Percentiles rank a stretch among this genome's conserved stretches.
These are phyloP conservation scores for Chaetomiaceae sp. DNA, from an alignment of 2,329 filamentous ascomycete genomes.

Conservation along the genomic window DNA sequence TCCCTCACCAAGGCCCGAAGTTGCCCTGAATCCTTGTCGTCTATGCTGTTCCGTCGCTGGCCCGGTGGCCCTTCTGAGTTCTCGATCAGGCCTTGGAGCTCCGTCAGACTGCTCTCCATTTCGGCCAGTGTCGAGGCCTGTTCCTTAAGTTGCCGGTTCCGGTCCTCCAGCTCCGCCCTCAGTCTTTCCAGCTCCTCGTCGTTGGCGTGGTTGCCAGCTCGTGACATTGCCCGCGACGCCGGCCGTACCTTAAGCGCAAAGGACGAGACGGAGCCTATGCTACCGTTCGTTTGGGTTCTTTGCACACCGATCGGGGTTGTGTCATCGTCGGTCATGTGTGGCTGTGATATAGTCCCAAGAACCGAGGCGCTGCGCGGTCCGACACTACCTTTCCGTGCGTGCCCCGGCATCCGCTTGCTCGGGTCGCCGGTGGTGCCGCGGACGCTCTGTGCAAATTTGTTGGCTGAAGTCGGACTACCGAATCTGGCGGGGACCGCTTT, in stretches of 20 bases:
- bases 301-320: conserved; percentile 48
- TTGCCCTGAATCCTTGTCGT: conserved; percentile 70
- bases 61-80: conserved; percentile 41
- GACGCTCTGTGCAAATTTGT: conserved; percentile 60
- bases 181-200: conserved; percentile 73
- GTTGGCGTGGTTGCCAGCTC: conserved; percentile 37
- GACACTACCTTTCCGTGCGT: conserved; percentile 48
- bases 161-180: conserved; percentile 70
- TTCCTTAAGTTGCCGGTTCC: conserved; percentile 82
- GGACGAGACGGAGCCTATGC: conserved; percentile 51
- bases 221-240: conserved; percentile 43
- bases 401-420: conserved; percentile 47
- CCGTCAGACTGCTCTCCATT: conserved; percentile 84
- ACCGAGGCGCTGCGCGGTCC: conserved; percentile 58
- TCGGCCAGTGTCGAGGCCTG: conserved; percentile 78
- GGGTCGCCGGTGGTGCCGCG: conserved; percentile 59
- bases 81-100: conserved; percentile 67
- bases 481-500: conserved; percentile 51
- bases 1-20: conserved; percentile 80
- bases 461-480: conserved; percentile 55
- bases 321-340: conserved; percentile 54
- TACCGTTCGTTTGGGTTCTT: conserved; percentile 52
- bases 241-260: conserved; percentile 52
- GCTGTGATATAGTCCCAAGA: conserved; percentile 43
- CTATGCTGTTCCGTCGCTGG: conserved; percentile 44